Evolutionary conservation across 768 basidiomycete species (phyloP).

Genomic region (Amanita pseudoporphyria): DNA sequence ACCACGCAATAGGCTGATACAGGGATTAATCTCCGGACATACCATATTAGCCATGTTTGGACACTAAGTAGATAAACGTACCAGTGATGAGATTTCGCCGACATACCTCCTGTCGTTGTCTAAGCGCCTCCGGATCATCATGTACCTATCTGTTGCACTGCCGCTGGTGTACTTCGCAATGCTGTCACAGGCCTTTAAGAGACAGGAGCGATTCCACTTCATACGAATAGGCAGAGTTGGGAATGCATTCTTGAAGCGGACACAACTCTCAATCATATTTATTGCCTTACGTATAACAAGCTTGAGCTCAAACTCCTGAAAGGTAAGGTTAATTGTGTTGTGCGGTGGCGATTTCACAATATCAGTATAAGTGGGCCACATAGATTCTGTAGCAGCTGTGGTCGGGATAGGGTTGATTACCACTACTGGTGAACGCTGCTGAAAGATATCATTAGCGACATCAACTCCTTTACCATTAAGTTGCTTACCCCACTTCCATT

Average conservation of each 20-base stretch:
- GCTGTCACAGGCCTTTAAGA: neutral
- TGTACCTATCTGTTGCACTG: neutral
- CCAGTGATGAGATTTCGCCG: neutral
- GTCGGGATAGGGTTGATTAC: too few species aligned
- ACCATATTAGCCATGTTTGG: neutral
- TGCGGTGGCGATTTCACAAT: neutral
- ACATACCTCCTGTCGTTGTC: neutral
- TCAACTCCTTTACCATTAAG: too few species aligned
- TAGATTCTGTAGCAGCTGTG: too few species aligned
- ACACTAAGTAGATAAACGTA: neutral
- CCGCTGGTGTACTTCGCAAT: neutral
- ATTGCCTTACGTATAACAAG: neutral
- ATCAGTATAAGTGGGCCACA: neutral
- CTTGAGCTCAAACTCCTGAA: neutral
- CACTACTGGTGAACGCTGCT: too few species aligned
- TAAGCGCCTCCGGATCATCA: neutral
- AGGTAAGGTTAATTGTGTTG: neutral
- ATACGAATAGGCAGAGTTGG: neutral
- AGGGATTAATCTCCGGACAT: neutral
- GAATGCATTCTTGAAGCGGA: neutral
- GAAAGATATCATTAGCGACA: too few species aligned
- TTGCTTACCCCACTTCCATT: too few species aligned
- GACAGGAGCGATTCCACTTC: neutral
- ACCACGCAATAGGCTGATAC: conserved; percentile 1
- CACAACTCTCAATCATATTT: neutral